Conservation (phyloP, 768 basidiomycete species). For the Crucibulum laeve region DNA sequence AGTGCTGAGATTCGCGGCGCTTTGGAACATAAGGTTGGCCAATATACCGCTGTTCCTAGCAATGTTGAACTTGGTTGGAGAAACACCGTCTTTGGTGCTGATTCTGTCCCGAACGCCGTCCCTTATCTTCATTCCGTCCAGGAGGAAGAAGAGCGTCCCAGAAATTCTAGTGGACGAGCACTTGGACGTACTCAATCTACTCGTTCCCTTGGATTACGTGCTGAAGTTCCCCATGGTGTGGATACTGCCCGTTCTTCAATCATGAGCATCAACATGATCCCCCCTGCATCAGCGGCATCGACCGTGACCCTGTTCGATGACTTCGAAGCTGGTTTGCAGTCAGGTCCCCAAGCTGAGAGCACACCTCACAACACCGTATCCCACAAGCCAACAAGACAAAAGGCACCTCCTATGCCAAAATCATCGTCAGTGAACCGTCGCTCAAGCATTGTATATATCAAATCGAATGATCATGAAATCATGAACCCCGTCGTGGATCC, state of each 20-base stretch:
- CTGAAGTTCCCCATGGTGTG: constrained; percentile 44
- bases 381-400: constrained; percentile 25
- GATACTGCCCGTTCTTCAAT: constrained; percentile 52
- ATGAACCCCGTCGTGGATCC: constrained; percentile 17
- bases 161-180: constrained; percentile 5
- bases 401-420: constrained; percentile 28
- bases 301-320: constrained; percentile 60
- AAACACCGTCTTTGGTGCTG: constrained; percentile 45
- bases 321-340: constrained; percentile 35
- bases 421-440: constrained; percentile 28
- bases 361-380: constrained; percentile 53
- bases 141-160: constrained; percentile 32
- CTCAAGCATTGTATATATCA: constrained; percentile 64
- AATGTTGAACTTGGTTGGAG: constrained; percentile 38
- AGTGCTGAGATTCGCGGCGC: constrained; percentile 49
- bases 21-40: constrained; percentile 36
- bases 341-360: constrained; percentile 55
- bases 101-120: constrained; percentile 28
- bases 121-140: constrained; percentile 31
- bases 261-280: constrained; percentile 29
- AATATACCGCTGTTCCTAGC: constrained; percentile 32
- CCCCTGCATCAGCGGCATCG: constrained; percentile 52
- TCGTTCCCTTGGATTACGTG: constrained; percentile 41
- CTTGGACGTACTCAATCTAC: constrained; percentile 35
- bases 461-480: constrained; percentile 42